These are phyloP conservation scores for Daldinia sp. DNA, from an alignment of 2,329 filamentous ascomycete species.

Conservation along the genomic window DNA sequence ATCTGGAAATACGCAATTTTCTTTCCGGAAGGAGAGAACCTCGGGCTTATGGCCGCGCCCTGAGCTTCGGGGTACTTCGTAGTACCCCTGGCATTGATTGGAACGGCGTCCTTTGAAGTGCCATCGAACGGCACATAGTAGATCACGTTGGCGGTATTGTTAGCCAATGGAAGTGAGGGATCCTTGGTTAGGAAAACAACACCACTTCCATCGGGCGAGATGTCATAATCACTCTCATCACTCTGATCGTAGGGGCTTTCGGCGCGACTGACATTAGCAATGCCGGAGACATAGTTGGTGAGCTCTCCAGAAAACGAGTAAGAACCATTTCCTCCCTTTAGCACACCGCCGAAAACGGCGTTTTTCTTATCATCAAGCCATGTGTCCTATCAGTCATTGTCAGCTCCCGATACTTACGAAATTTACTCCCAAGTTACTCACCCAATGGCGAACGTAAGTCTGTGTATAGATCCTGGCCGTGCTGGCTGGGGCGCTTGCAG, in stretches of 20 bases:
- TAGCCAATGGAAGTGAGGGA: slow-evolving; percentile 64
- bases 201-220: slow-evolving; percentile 58
- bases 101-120: slow-evolving; percentile 48
- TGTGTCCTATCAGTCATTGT: slow-evolving; percentile 54
- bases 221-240: slow-evolving; percentile 70
- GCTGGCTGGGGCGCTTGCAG: slow-evolving; percentile 60
- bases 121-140: slow-evolving; percentile 53
- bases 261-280: slow-evolving; percentile 51
- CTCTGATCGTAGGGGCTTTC: slow-evolving; percentile 64
- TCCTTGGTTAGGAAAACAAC: slow-evolving; percentile 70
- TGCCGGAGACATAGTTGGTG: slow-evolving; percentile 54
- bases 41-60: slow-evolving; percentile 53
- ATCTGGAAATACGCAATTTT: slow-evolving; percentile 72
- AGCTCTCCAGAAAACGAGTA: slow-evolving; percentile 50
- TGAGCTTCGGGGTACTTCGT: slow-evolving; percentile 50
- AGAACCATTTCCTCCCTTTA: slow-evolving; percentile 52
- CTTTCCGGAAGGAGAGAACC: slow-evolving; percentile 69
- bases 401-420: slow-evolving; percentile 16
- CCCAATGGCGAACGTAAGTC: slow-evolving; percentile 70
- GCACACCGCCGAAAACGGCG: slow-evolving; percentile 69
- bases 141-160: slow-evolving; percentile 60
- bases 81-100: slow-evolving; percentile 52
- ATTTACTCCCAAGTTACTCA: slow-evolving; percentile 27
- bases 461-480: slow-evolving; percentile 67
- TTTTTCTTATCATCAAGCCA: slow-evolving; percentile 68